Conservation (phyloP, 2,329 filamentous ascomycete genomes). For the Drechmeria coniospora region DNA sequence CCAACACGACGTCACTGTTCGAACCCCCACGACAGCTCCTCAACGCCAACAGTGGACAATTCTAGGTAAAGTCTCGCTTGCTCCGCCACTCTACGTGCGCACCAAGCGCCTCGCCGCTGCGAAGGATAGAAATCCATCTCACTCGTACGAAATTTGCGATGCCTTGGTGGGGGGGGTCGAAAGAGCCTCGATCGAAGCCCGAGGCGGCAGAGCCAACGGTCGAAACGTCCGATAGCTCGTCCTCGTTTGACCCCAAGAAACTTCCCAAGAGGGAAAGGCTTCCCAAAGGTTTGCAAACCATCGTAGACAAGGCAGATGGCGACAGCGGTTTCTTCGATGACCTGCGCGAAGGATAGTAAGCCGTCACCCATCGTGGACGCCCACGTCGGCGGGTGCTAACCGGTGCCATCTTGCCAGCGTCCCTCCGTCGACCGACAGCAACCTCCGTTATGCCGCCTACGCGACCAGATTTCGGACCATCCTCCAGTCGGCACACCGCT, state of each 20-base stretch:
- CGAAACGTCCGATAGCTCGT: slow-evolving; percentile 9
- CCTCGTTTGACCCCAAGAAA: slow-evolving; percentile 28
- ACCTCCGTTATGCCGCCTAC: slow-evolving; percentile 85
- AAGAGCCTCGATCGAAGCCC: too few relatives aligned
- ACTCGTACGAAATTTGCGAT: slow-evolving; percentile 9
- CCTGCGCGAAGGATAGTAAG: slow-evolving; percentile 65
- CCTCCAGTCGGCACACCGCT: slow-evolving; percentile 78
- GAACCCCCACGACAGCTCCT: neutral
- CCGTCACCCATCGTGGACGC: slow-evolving; percentile 8
- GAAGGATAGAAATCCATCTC: neutral
- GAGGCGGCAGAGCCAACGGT: slow-evolving; percentile 2
- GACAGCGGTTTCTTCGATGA: slow-evolving; percentile 66
- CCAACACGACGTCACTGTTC: slow-evolving; percentile 2
- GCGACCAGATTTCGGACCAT: slow-evolving; percentile 74
- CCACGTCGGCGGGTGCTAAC: neutral
- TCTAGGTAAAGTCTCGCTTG: neutral
- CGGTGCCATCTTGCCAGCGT: slow-evolving; percentile 15
- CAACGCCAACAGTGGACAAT: too few relatives aligned
- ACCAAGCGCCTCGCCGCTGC: neutral
- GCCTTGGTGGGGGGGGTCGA: slow-evolving; percentile 28
- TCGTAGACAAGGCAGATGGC: slow-evolving; percentile 40
- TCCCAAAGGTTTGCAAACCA: slow-evolving; percentile 37
- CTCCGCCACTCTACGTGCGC: neutral
- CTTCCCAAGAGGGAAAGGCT: slow-evolving; percentile 35
- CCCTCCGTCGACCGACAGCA: slow-evolving; percentile 68